A percentile compares a stretch with the other conserved stretches of the same genome.
These are phyloP conservation scores for Pisolithus tinctorius DNA, from an alignment of 768 basidiomycete species.

Conservation along the genomic window DNA sequence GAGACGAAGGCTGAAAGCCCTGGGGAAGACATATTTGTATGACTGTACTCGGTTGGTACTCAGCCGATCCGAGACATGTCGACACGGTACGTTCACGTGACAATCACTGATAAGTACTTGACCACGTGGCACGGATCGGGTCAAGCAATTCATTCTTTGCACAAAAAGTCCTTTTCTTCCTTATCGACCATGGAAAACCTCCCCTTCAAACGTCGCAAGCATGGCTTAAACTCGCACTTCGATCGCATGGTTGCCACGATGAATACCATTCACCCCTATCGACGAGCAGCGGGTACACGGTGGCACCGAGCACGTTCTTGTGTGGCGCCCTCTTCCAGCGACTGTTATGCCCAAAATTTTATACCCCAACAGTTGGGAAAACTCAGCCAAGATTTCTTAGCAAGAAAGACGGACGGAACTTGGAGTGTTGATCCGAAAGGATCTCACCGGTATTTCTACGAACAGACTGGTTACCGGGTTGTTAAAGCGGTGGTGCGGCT, in stretches of 20 bases:
- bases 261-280: conserved; percentile 30
- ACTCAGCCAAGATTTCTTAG: conserved; percentile 35
- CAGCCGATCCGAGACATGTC: no score
- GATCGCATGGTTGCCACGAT: conserved; percentile 64
- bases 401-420: conserved; percentile 34
- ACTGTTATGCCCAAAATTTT: conserved; percentile 34
- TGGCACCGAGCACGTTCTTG: conserved; percentile 33
- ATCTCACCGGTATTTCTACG: background rate
- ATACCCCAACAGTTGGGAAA: conserved; percentile 22
- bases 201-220: conserved; percentile 42
- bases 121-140: background rate
- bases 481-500: conserved; percentile 20
- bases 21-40: no score
- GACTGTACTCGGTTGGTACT: background rate
- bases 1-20: no score
- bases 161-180: background rate
- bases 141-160: background rate
- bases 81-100: no score
- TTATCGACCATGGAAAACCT: conserved; percentile 7
- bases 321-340: conserved; percentile 39
- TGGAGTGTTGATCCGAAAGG: background rate
- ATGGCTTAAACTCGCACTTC: conserved; percentile 51
- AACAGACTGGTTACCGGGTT: conserved; percentile 5
- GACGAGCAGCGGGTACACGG: conserved; percentile 12
- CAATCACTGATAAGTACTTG: background rate